Conservation (phyloP, 495 filamentous ascomycete genomes). For the Talaromyces wortmannii region DNA sequence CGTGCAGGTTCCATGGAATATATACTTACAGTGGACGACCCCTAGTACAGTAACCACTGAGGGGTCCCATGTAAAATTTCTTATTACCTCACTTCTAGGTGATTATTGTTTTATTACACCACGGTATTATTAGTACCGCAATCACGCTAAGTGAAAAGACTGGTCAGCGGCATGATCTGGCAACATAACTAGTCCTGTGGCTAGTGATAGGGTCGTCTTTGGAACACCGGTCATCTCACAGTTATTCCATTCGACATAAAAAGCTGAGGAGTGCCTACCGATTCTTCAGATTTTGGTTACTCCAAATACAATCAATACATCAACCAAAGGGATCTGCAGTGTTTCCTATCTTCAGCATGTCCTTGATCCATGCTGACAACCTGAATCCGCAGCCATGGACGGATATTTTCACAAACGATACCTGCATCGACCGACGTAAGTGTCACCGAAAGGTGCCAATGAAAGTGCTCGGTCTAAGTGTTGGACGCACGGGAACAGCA, state of each 20-base stretch:
- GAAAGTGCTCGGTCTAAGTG: conserved; percentile 56
- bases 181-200: neutral
- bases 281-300: neutral
- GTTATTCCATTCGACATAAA: neutral
- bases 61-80: no score
- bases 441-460: conserved; percentile 61
- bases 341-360: conserved; percentile 19
- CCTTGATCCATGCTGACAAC: conserved; percentile 36
- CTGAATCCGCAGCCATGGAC: conserved; percentile 36
- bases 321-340: neutral
- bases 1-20: neutral
- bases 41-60: no score
- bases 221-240: neutral
- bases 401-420: conserved; percentile 47
- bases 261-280: neutral
- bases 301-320: neutral
- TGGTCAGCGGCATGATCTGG: neutral
- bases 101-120: neutral
- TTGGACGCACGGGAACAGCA: conserved; percentile 59
- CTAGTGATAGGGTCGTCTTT: neutral
- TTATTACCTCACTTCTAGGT: no score
- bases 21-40: neutral
- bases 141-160: neutral
- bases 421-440: conserved; percentile 55
- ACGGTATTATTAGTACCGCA: neutral